Evolutionary conservation across 306 rosid species (phyloP).

Genomic region (Urtica urens): DNA sequence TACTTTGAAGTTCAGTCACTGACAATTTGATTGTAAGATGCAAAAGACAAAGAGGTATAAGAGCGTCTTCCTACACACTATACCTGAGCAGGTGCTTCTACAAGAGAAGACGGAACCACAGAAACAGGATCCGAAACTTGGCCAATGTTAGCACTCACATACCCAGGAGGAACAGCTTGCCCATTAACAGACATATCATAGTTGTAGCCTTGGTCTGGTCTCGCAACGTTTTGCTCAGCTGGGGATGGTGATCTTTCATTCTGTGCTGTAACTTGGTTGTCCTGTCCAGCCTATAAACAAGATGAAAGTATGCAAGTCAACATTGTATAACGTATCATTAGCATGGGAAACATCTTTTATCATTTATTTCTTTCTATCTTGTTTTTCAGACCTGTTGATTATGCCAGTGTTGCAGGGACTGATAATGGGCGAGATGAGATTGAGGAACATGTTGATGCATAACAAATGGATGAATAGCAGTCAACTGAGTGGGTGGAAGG

Average conservation of each 20-base stretch:
- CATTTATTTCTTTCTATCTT: no score
- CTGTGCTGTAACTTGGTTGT: slow-evolving; percentile 44
- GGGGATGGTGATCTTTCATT: slow-evolving; percentile 52
- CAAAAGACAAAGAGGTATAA: neutral
- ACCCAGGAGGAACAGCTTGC: slow-evolving; percentile 46
- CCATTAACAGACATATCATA: slow-evolving; percentile 73
- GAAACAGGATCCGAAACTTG: slow-evolving; percentile 45
- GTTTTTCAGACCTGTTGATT: slow-evolving; percentile 51
- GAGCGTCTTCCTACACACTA: slow-evolving; percentile 6
- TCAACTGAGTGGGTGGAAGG: slow-evolving; percentile 75
- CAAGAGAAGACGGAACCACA: slow-evolving; percentile 39
- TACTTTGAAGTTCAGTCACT: slow-evolving; percentile 3
- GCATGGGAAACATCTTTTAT: neutral
- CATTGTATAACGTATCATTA: neutral
- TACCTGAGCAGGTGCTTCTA: slow-evolving; percentile 68
- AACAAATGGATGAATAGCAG: slow-evolving; percentile 75
- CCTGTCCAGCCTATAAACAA: slow-evolving; percentile 47
- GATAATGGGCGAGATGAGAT: slow-evolving; percentile 74
- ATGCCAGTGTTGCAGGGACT: slow-evolving; percentile 84
- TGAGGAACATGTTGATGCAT: slow-evolving; percentile 89
- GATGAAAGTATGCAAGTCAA: slow-evolving; percentile 5
- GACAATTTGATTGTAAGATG: slow-evolving; percentile 8
- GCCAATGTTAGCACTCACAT: slow-evolving; percentile 41
- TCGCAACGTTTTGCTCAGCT: slow-evolving; percentile 44
- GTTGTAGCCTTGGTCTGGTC: slow-evolving; percentile 44